Base-by-base conservation (phyloP, 345 rosid genomes). In the Citrus inodora region DNA sequence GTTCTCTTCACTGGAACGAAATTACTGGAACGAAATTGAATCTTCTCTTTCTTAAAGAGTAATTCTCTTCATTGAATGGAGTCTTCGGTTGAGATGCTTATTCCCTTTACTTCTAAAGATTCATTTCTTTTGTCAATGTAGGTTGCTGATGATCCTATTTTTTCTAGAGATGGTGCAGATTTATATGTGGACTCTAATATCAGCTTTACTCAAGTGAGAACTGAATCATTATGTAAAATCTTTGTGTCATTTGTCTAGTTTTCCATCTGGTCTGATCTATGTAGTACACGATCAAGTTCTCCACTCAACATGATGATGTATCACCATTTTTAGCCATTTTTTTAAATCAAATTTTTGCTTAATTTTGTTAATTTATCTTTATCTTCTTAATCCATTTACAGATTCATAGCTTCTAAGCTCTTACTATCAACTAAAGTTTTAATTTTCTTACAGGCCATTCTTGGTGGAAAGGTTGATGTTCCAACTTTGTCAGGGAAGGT, bases 131-230 rank as follows among this genome's bases (percentile, higher is more conserved):
- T 84, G 62, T 28, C 71, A 69, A 63, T 85, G 73, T 82, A 93
- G 99, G 97, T 93, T 55, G 93, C 92, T 38, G 85, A 90, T 61
- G 99, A 95, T 87, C 86, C 92, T 13, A 76, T 83, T 75, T 95
- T 95, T 88, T 30, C 92, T 22, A 88, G 97, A 86, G 96, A 95
- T 66, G 97, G 99, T 78, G 92, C 95, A 76, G 97, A 95, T 90
- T 71, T 95, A 32, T 93, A 91, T 70, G 94, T 93, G 81, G 92
- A 90, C 82, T 88, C 91, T 80, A 87, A 89, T 77, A 91, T 95
- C 82, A 92, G 93, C 90, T 91, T 95, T 85, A 91, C 92, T 58
- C 93, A 93, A 81, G 98, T 95, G 85, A 90, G 97, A 82, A 66
- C 71, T 71, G 64, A 28, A 59, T 68, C 35, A 16, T 68, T 55